Evolutionary conservation across 2,329 filamentous ascomycete genomes (phyloP), one percentile per base, ranked within the genome.

Genomic region (Rhinocladiella mackenziei): DNA sequence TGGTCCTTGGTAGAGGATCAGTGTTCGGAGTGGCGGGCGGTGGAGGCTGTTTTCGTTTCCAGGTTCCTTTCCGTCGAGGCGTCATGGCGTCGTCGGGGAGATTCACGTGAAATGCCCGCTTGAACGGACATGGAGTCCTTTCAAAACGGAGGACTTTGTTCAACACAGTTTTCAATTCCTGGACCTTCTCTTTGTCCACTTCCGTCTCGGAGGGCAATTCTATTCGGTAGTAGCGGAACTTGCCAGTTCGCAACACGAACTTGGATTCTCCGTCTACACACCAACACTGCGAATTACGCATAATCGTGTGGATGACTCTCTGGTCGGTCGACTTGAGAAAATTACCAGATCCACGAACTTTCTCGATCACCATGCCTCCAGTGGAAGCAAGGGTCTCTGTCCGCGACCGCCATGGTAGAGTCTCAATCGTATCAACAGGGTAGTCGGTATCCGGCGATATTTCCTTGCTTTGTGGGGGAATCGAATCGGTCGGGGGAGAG

Each of bases 281-380:
- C 89, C 89, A 96, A 61, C 86, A 94, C 65, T 95, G 89, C 46
- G 88, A 94, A 63, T 87, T 87, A 17, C 86, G 87, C 39, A 96
- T 69, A 51, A 96, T 92, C 8, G 89, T 85, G 58, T 92, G 86
- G 13, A 95, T 75, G 11, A 89, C 83, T 43, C 80, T 81, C 48
- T 86, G 86, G 9, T 53, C 53, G 11, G 47, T 44, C 53, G 88
- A 94, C 64, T 85, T 91, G 7, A 96, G 74, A 59, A 95, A 96
- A 9, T 87, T 86, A 11, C 92, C 86, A 7, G 87, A 87, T 14
- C 87, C 86, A 5, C 86, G 85, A 23, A 92, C 84, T 58, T 86
- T 83, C 62, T 96, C 94, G 52, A 96, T 87, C 52, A 83, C 78
- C 48, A 96, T 76, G 1, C 81, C 77, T 2, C 88, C 89, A 78